Conservation (phyloP, 2,329 filamentous ascomycete genomes). For the Fusarium musae region DNA sequence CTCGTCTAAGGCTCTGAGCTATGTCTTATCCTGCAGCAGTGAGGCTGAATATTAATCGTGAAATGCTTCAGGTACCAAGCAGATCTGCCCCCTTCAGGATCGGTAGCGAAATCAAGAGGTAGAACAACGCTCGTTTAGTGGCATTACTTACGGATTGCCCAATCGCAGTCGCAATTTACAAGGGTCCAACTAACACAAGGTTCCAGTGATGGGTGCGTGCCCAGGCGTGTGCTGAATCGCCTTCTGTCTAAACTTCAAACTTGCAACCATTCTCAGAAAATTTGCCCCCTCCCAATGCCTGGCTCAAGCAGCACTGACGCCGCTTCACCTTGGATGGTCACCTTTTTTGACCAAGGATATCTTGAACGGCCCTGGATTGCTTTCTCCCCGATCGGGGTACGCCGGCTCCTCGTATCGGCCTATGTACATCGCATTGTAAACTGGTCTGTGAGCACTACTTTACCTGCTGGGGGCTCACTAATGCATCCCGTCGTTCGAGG, state of each 20-base stretch:
- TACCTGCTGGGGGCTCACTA: conserved; percentile 1
- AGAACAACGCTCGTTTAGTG: conserved; percentile 17
- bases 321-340: not conserved
- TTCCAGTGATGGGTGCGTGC: conserved; percentile 28
- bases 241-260: conserved; percentile 13
- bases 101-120: conserved; percentile 10
- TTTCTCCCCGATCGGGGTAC: conserved; percentile 22
- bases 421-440: not conserved
- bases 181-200: conserved; percentile 24
- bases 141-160: conserved; percentile 10
- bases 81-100: conserved; percentile 5
- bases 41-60: conserved; percentile 21
- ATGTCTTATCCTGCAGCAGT: conserved; percentile 9
- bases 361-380: not conserved
- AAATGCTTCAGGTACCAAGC: conserved; percentile 5
- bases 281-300: conserved; percentile 4
- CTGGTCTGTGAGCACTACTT: conserved; percentile 15
- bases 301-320: not conserved
- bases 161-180: conserved; percentile 18
- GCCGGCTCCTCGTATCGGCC: conserved; percentile 42
- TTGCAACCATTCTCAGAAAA: conserved; percentile 8
- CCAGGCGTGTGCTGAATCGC: conserved; percentile 18
- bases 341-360: not conserved
- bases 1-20: not conserved
- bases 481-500: conserved; percentile 36